Evolutionary conservation across 148 eudicot genomes (phyloP).

Genomic region (Limonium bicolor): DNA sequence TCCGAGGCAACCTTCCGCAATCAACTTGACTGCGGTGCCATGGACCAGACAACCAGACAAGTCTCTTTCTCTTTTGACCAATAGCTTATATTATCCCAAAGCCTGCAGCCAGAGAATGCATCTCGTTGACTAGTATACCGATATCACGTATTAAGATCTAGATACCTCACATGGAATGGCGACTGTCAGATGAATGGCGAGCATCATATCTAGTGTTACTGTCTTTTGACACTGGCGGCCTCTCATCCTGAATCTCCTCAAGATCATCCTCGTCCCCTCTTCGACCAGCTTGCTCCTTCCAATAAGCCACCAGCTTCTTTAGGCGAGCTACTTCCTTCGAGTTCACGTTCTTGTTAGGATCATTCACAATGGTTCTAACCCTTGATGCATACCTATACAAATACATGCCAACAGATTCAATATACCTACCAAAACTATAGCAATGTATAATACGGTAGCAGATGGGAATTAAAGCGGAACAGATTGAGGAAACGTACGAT

Average conservation of each 20-base stretch:
- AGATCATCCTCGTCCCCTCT: slow-evolving; percentile 82
- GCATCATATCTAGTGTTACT: slow-evolving; percentile 47
- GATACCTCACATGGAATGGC: slow-evolving; percentile 4
- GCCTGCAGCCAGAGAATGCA: too few relatives aligned
- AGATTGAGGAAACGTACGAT: slow-evolving; percentile 31
- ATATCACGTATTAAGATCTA: too few relatives aligned
- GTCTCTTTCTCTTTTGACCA: neutral
- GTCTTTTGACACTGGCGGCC: slow-evolving; percentile 20
- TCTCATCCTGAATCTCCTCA: slow-evolving; percentile 90
- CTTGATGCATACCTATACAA: slow-evolving; percentile 80
- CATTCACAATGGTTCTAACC: slow-evolving; percentile 85
- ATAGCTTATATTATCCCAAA: neutral
- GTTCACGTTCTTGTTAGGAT: slow-evolving; percentile 81
- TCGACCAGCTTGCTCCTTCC: slow-evolving; percentile 95
- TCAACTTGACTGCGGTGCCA: neutral
- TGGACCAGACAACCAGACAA: slow-evolving; percentile 3
- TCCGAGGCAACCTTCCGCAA: neutral
- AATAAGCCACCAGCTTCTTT: slow-evolving; percentile 66
- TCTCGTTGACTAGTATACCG: too few relatives aligned
- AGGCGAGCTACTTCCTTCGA: slow-evolving; percentile 92
- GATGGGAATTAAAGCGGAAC: neutral
- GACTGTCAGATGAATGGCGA: slow-evolving; percentile 39
- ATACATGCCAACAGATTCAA: neutral
- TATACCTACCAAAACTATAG: too few relatives aligned
- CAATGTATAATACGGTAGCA: neutral